Evolutionary conservation across 2,329 filamentous ascomycete species (phyloP).

Genomic region (Aspergillus versicolor): DNA sequence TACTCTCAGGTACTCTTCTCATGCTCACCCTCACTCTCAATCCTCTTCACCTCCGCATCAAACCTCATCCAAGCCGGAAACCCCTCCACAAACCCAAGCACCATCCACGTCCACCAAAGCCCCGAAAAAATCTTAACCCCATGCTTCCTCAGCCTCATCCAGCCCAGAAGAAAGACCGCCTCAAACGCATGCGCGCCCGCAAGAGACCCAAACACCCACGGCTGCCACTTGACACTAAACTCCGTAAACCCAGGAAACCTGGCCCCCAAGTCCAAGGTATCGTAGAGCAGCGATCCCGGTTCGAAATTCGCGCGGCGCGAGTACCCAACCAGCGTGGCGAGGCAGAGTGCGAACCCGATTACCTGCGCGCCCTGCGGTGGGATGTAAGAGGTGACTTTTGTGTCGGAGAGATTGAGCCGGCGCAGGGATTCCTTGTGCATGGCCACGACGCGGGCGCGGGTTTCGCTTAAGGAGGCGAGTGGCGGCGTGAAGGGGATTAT

Average conservation of each 20-base stretch:
- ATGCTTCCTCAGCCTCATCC: constrained; percentile 50
- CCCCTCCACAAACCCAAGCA: constrained; percentile 55
- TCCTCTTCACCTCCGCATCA: constrained; percentile 43
- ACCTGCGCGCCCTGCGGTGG: constrained; percentile 53
- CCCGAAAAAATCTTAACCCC: constrained; percentile 49
- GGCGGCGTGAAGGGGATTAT: constrained; percentile 68
- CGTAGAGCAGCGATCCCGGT: constrained; percentile 53
- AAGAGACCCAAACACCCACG: constrained; percentile 58
- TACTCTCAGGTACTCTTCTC: constrained; percentile 22
- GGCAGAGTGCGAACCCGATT: constrained; percentile 55
- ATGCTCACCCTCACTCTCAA: constrained; percentile 34
- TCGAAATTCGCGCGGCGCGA: constrained; percentile 53
- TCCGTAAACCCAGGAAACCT: constrained; percentile 59
- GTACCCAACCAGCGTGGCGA: constrained; percentile 56
- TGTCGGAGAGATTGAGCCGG: constrained; percentile 60
- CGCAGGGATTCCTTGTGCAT: constrained; percentile 65
- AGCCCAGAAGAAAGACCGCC: constrained; percentile 48
- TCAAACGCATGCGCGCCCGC: constrained; percentile 67
- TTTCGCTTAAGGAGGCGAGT: constrained; percentile 66
- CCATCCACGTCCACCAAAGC: constrained; percentile 57
- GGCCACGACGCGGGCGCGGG: constrained; percentile 68
- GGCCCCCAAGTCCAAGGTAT: constrained; percentile 43
- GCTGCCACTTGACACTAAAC: constrained; percentile 60
- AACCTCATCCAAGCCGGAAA: constrained; percentile 50
- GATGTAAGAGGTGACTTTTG: constrained; percentile 54